A percentile compares a stretch with the other conserved stretches of the same genome.
These are phyloP conservation scores for Grosmannia clavigera DNA, from an alignment of 2,329 filamentous ascomycete genomes.

Conservation along the genomic window DNA sequence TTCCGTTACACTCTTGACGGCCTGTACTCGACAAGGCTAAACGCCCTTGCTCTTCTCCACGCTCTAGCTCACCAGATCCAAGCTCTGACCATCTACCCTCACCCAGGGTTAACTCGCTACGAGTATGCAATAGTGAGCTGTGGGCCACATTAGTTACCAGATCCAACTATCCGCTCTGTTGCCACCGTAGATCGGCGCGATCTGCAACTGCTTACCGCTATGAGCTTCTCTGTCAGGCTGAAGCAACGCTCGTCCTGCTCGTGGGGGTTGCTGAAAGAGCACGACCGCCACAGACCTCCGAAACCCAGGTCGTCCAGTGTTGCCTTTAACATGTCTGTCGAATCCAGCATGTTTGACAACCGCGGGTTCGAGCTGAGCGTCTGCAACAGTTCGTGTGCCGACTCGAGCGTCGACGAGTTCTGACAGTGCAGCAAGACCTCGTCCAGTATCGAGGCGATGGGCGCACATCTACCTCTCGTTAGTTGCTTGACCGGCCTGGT, in stretches of 20 bases:
- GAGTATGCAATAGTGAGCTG: conserved; percentile 6
- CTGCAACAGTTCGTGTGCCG: conserved; percentile 47
- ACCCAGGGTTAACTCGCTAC: neutral
- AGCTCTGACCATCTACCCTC: too few relatives aligned
- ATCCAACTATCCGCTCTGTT: too few relatives aligned
- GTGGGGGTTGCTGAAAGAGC: conserved; percentile 35
- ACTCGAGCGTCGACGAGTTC: conserved; percentile 44
- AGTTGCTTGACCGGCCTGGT: neutral
- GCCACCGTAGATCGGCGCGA: neutral
- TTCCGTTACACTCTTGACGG: neutral
- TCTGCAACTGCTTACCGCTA: conserved; percentile 33
- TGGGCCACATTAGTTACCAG: neutral
- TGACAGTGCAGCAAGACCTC: conserved; percentile 52
- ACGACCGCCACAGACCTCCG: conserved; percentile 47
- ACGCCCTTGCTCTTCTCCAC: neutral
- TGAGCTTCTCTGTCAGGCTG: conserved; percentile 44
- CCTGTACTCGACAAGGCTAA: neutral
- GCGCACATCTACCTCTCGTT: conserved; percentile 27
- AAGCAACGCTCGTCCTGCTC: conserved; percentile 41
- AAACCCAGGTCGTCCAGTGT: conserved; percentile 50
- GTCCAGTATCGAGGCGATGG: conserved; percentile 46
- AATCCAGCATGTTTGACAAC: conserved; percentile 35
- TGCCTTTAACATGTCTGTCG: conserved; percentile 35
- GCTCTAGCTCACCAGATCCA: neutral
- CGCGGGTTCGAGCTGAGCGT: conserved; percentile 42